Evolutionary conservation across 352 stramenopile genomes (phyloP).

Genomic region (Phytophthora pseudosyringae): DNA sequence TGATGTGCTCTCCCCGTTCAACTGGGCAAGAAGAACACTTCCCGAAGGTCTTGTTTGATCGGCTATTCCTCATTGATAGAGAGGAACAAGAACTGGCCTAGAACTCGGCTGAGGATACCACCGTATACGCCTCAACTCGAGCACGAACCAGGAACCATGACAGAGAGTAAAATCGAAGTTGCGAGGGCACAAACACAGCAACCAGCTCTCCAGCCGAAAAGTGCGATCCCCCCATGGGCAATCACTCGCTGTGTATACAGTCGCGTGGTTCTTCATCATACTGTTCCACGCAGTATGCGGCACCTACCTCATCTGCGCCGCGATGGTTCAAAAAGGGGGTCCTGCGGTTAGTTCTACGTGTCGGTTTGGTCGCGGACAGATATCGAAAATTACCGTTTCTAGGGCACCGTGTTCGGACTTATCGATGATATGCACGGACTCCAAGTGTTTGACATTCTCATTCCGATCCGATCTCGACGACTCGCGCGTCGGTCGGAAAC

Average conservation of each 20-base stretch:
- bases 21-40: neutral
- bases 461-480: too few relatives aligned
- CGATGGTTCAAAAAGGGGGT: slow-evolving; percentile 26
- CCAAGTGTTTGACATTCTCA: slow-evolving; percentile 27
- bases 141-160: too few relatives aligned
- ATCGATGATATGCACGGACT: slow-evolving; percentile 33
- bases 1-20: slow-evolving; percentile 22
- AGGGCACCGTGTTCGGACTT: slow-evolving; percentile 32
- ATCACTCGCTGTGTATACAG: too few relatives aligned
- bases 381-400: slow-evolving; percentile 28
- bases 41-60: slow-evolving; percentile 8
- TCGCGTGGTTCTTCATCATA: too few relatives aligned
- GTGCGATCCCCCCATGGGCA: too few relatives aligned
- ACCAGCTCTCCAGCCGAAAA: too few relatives aligned
- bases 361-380: slow-evolving; percentile 32
- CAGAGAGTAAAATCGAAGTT: too few relatives aligned
- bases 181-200: too few relatives aligned
- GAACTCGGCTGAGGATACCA: too few relatives aligned
- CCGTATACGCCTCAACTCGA: too few relatives aligned
- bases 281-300: slow-evolving; percentile 33
- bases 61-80: neutral
- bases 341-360: slow-evolving; percentile 42
- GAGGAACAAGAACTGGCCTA: too few relatives aligned
- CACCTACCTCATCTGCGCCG: slow-evolving; percentile 27
- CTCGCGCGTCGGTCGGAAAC: neutral